A percentile compares a stretch with the other conserved stretches of the same genome.
phyloP scores from a whole-genome alignment of 345 rosid genomes.

The Anastatica hierochuntica region DNA sequence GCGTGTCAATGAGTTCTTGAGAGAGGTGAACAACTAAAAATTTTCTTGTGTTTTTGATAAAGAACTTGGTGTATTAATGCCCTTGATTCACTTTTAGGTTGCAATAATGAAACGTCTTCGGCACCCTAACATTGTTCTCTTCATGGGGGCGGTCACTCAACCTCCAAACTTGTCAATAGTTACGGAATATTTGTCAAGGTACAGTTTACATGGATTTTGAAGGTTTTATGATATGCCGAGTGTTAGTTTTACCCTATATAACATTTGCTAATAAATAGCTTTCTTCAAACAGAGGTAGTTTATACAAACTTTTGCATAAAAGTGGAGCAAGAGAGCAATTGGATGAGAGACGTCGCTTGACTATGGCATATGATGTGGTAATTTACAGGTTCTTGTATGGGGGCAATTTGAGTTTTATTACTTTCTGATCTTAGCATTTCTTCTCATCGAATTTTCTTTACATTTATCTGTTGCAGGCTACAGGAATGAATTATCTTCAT shows the following conservation, averaged over 20 bases:
- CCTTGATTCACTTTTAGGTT: constrained; percentile 46
- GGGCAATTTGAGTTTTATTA: constrained; percentile 18
- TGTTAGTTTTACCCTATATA: too few species aligned
- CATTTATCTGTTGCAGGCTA: constrained; percentile 49
- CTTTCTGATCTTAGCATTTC: neutral
- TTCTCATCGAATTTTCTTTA: neutral
- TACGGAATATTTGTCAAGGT: constrained; percentile 98
- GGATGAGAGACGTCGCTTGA: constrained; percentile 90
- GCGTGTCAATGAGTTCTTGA: constrained; percentile 77
- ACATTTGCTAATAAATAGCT: constrained; percentile 19
- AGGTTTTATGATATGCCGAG: too few species aligned
- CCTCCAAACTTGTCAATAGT: constrained; percentile 97
- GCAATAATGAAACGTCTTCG: constrained; percentile 95
- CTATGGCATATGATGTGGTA: constrained; percentile 99
- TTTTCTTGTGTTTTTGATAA: neutral
- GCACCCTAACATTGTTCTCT: constrained; percentile 98
- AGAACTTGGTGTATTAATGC: neutral
- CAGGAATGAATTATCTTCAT: constrained; percentile 99
- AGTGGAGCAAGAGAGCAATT: constrained; percentile 69
- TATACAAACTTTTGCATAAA: constrained; percentile 85
- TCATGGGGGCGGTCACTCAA: constrained; percentile 97
- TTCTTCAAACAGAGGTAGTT: constrained; percentile 73
- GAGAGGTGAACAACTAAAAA: constrained; percentile 50
- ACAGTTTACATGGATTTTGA: constrained; percentile 1
- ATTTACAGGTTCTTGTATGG: too few species aligned